Evolutionary conservation across 2,329 filamentous ascomycete species (phyloP).

Genomic region (Myriosclerotinia scirpicola): DNA sequence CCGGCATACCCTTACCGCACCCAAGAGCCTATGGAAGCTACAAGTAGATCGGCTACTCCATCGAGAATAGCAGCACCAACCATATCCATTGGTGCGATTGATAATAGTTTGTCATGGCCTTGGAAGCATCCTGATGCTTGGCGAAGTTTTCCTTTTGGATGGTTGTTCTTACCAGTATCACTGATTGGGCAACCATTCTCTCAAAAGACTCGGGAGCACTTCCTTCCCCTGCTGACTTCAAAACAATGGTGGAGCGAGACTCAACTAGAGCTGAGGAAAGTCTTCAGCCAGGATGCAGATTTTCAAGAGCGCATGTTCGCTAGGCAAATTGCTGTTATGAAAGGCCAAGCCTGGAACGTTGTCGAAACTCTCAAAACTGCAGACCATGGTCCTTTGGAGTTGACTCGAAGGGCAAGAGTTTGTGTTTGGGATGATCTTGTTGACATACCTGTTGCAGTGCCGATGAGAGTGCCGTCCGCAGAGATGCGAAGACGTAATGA

Average conservation of each 20-base stretch:
- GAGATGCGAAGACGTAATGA: conserved; percentile 72
- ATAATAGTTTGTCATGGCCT: conserved; percentile 97
- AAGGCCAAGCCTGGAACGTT: conserved; percentile 98
- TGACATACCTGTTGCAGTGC: conserved; percentile 91
- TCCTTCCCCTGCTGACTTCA: conserved; percentile 91
- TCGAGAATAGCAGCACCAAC: conserved; percentile 39
- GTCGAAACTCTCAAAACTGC: conserved; percentile 92
- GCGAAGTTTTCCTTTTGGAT: conserved; percentile 91
- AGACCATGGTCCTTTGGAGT: conserved; percentile 89
- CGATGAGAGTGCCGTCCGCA: conserved; percentile 79
- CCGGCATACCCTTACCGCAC: conserved; percentile 67
- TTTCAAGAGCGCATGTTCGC: conserved; percentile 99
- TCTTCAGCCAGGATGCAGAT: conserved; percentile 90
- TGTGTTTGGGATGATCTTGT: conserved; percentile 98
- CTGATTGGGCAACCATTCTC: conserved; percentile 96
- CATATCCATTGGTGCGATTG: conserved; percentile 86
- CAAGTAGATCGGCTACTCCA: conserved; percentile 48
- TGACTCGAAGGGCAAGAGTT: conserved; percentile 85
- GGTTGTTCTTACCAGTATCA: conserved; percentile 95
- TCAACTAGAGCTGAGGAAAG: conserved; percentile 76
- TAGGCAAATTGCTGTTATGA: conserved; percentile 98
- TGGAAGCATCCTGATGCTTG: conserved; percentile 69
- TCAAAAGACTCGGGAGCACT: conserved; percentile 88
- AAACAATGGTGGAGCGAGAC: conserved; percentile 98
- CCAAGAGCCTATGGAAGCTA: conserved; percentile 82